Evolutionary conservation across 495 filamentous ascomycete species (phyloP).

Genomic region (Staphylotrichum longicolle): DNA sequence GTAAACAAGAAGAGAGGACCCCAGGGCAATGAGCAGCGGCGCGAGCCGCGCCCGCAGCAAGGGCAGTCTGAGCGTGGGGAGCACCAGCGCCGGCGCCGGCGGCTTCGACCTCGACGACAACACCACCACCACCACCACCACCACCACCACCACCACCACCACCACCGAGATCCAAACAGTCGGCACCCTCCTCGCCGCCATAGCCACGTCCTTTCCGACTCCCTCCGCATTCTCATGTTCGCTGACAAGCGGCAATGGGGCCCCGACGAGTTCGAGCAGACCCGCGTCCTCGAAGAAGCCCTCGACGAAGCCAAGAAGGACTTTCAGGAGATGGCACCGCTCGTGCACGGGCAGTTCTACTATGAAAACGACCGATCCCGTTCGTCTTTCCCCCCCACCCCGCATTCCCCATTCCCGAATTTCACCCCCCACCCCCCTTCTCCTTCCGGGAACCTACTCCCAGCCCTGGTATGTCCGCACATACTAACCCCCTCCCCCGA

Average conservation of each 20-base stretch:
- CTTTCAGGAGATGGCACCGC: conserved; percentile 47
- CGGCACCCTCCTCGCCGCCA: conserved; percentile 48
- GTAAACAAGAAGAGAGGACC: not conserved
- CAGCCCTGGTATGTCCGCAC: not conserved
- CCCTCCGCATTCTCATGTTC: conserved; percentile 47
- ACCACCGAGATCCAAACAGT: conserved; percentile 38
- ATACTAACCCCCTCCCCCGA: conserved; percentile 15
- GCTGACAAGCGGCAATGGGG: conserved; percentile 53
- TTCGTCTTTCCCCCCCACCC: conserved; percentile 24
- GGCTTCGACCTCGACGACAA: not conserved
- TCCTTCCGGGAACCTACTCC: not conserved
- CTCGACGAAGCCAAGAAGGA: conserved; percentile 53
- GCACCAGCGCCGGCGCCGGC: conserved; percentile 4
- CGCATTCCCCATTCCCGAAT: too few species aligned
- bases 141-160: conserved; percentile 8
- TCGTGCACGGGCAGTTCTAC: conserved; percentile 48
- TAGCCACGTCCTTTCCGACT: conserved; percentile 46
- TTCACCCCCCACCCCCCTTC: not conserved
- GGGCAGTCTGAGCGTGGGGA: conserved; percentile 7
- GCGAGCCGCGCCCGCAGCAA: conserved; percentile 17
- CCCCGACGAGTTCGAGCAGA: conserved; percentile 50
- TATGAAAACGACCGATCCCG: conserved; percentile 49
- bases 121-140: conserved; percentile 11
- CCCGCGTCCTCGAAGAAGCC: conserved; percentile 44
- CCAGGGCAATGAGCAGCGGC: conserved; percentile 23